Evolutionary conservation across 805 yeast genomes (phyloP).

Genomic region (Saccharomycopsis sp.): DNA sequence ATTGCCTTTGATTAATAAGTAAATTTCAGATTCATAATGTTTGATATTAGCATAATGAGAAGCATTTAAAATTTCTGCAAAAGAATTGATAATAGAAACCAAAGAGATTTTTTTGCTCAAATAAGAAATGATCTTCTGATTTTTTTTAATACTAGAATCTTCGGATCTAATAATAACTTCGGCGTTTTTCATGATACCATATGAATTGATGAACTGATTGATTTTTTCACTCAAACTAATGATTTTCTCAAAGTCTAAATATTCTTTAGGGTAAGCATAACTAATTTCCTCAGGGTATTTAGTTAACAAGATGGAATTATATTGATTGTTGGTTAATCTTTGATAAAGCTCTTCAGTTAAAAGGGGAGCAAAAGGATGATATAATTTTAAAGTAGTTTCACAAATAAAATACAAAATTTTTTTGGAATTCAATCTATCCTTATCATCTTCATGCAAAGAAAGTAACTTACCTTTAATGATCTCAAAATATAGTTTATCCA

Average conservation of each 20-base stretch:
- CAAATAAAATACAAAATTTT: slow-evolving; percentile 86
- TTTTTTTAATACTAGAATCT: background rate
- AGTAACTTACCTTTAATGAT: slow-evolving; percentile 85
- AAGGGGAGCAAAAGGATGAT: slow-evolving; percentile 98
- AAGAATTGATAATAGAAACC: background rate
- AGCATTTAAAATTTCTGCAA: slow-evolving; percentile 6
- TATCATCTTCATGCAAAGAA: slow-evolving; percentile 34
- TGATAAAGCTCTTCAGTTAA: slow-evolving; percentile 98
- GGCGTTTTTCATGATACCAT: slow-evolving; percentile 78
- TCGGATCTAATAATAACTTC: slow-evolving; percentile 47
- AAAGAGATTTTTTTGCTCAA: slow-evolving; percentile 2
- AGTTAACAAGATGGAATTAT: slow-evolving; percentile 41
- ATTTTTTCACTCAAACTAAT: slow-evolving; percentile 81
- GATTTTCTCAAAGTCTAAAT: slow-evolving; percentile 30
- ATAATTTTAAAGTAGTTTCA: slow-evolving; percentile 80
- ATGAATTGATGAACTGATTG: slow-evolving; percentile 84
- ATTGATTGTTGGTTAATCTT: slow-evolving; percentile 79
- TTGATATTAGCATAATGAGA: slow-evolving; percentile 4
- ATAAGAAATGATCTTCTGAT: slow-evolving; percentile 1
- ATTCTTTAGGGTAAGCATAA: background rate
- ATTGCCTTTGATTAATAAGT: slow-evolving; percentile 85
- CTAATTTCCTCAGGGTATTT: slow-evolving; percentile 1
- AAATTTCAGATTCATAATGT: background rate
- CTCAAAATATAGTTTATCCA: slow-evolving; percentile 96
- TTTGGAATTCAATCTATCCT: slow-evolving; percentile 40